Base-by-base conservation (phyloP, 139 green algal genomes). In the Haematococcus lacustris region DNA sequence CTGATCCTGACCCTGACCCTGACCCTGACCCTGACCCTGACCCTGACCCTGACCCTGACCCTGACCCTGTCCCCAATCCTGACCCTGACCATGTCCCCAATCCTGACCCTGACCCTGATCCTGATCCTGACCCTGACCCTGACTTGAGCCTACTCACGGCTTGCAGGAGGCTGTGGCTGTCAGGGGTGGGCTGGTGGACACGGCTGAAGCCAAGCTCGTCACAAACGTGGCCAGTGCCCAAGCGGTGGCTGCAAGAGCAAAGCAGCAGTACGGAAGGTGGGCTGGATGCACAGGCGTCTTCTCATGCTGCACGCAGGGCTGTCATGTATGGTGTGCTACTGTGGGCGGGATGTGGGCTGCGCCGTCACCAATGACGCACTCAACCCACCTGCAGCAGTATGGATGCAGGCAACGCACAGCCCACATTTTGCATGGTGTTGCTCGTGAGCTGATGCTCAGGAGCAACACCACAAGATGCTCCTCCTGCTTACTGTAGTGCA, bases 181-280 rank as follows among this genome's bases (percentile, higher is more conserved):
- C 2, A 59, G 82, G 0, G 82, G 82, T 28, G 63, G 68, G 73
- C 68, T 88, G 39, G 74, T 88, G 47, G 78, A 85, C 26, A 74
- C 66, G 2, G 51, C 78, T 23, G 82, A 88, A 34, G 34, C 17
- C 30, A 53, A 66, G 32, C 71, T 88, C 1, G 50, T 35, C 30
- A 40, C 69, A n/a, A 82, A 63, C 64, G 53, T 81, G n/a, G 59
- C 59, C 1, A 78, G 69, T 40, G 76, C 82, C 2, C 68, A 78
- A 23, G 38, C 61, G 13, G 78, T 82, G 43, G 66, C 39, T 13
- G 59, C 64, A 1, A 78, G 75, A 64, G 74, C 74, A 6, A 82
- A 82, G 53, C 43, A 83, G 78, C 82, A 83, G 64, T 72, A 80
- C 76, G 79, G 71, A 64, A 70, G 73, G 77, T 83, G 37, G 0